Base-by-base conservation (phyloP, 306 rosid species). In the Cucurbita pepo region DNA sequence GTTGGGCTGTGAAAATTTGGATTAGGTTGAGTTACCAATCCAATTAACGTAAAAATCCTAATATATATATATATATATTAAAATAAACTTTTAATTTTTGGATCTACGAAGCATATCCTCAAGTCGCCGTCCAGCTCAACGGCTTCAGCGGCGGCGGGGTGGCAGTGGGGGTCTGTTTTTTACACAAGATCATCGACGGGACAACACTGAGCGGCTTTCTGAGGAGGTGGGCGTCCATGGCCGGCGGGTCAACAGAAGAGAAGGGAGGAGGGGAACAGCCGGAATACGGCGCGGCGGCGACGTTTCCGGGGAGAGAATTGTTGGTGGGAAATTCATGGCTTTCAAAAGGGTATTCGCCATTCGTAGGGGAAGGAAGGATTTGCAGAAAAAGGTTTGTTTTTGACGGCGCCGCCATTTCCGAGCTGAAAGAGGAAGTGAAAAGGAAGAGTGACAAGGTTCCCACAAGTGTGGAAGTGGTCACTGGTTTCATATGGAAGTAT, bases 401-500 rank as follows among this genome's bases (percentile, higher is more conserved):
- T 22, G 37, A 72, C 5, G 56, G 40, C 10, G n/a, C 15, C 1
- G 37, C 30, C 12, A 69, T 76, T 22, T 50, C 59, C 1, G 16
- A 19, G 4, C 72, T 80, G 4, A 62, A 62, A 48, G 1, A 13
- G 3, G 41, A 72, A 63, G 48, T 67, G 5, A 53, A 52, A 30
- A 44, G 54, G 4, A 3, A 22, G 12, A 19, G 25, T 14, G 72
- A 41, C 15, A 51, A 11, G 5, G 56, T 47, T 30, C 77, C 83
- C 5, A 71, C 83, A 0, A 5, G 51, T 15, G 83, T 80, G 5
- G 77, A 76, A n/a, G 70, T 44, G 11, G 71, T 80, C 3, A 56
- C 83, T 6, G 77, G 51, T 12, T 75, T 71, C 38, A 59, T 80
- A 15, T 76, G 80, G 78, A 76, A 72, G 74, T 48, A 55, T 69